phyloP scores from a whole-genome alignment of 2,329 filamentous ascomycete species.

The Cladosporium halotolerans region DNA sequence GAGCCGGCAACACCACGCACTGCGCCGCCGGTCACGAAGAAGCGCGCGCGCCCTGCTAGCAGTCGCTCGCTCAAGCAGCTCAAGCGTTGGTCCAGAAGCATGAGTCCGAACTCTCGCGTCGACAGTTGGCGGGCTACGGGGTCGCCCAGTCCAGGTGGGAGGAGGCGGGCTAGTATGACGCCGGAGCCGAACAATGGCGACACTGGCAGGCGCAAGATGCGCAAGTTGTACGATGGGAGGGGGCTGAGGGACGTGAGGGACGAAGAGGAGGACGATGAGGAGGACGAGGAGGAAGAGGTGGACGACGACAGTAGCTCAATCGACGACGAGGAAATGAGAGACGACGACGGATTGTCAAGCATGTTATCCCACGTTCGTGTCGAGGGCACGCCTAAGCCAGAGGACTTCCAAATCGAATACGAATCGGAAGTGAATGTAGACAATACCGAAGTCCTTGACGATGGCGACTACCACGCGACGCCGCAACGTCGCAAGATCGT shows the following conservation, averaged over 20 bases:
- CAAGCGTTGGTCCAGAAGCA: constrained; percentile 20
- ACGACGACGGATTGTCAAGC: constrained; percentile 11
- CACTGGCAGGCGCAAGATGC: constrained; percentile 16
- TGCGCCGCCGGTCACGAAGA: constrained; percentile 27
- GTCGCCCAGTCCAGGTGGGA: constrained; percentile 9
- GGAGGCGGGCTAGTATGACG: constrained; percentile 17
- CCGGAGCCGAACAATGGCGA: constrained; percentile 13
- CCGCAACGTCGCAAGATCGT: constrained; percentile 15
- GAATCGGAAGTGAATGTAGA: constrained; percentile 12
- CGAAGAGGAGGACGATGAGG: not conserved
- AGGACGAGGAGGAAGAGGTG: not conserved
- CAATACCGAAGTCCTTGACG: constrained; percentile 17
- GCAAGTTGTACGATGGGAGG: constrained; percentile 15
- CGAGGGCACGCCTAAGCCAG: constrained; percentile 1
- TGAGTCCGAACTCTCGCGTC: constrained; percentile 29
- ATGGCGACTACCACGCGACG: constrained; percentile 17
- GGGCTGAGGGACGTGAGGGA: not conserved
- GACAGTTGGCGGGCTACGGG: constrained; percentile 18
- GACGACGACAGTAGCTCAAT: not conserved
- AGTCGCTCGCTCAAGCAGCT: constrained; percentile 15
- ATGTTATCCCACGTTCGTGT: constrained; percentile 6
- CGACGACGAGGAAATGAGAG: constrained; percentile 4
- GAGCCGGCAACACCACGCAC: constrained; percentile 21
- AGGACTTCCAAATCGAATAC: constrained; percentile 9
- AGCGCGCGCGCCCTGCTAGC: constrained; percentile 17